Evolutionary conservation across 1,284 basidiomycete species (phyloP), one percentile per base, ranked within the genome.

Genomic region (Ustilago loliicola): DNA sequence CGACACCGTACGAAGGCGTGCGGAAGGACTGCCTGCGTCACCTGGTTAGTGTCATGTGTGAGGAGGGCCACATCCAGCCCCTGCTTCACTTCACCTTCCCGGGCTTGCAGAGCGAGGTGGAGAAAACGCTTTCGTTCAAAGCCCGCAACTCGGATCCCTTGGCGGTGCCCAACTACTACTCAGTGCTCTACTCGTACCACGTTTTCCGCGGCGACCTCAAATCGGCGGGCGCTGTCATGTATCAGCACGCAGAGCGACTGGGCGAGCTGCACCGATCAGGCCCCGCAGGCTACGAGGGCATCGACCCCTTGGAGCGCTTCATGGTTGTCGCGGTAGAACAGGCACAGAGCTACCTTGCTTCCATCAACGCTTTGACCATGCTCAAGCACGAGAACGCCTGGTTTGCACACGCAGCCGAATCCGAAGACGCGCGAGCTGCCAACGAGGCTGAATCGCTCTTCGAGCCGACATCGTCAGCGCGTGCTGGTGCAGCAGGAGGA

Each of bases 11-110:
- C 57, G 72, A 98, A 80, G 91, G 91, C 4, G 90, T 89, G 85
- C 96, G 98, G 86, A 96, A 97, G 0, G 95, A 95, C 88, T 98
- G 95, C 86, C 96, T 95, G 85, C 95, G 98, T 6, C 93, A 93
- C 3, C 95, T 94, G 10, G 96, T 98, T 62, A 93, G 95, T 79
- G 91, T 91, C 77, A 98, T 99, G 93, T 98, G 96, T 86, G 95
- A 98, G 86, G 91, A 93, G 58, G 90, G 93, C 79, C 91, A 93
- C 62, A 90, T 95, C 25, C 91, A 93, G 63, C 89, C 90, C 65
- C 89, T 99, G 19, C 91, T 96, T 85, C 88, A 91, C 13, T 92
- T 95, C 84, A 94, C 93, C 80, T 98, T 98, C 85, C 90, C 92
- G 25, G 94, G 92, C 0, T 89, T 96, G 77, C 91, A 93, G 66